Conservation (phyloP, 2,329 filamentous ascomycete species). For the Claviceps spartinae region DNA sequence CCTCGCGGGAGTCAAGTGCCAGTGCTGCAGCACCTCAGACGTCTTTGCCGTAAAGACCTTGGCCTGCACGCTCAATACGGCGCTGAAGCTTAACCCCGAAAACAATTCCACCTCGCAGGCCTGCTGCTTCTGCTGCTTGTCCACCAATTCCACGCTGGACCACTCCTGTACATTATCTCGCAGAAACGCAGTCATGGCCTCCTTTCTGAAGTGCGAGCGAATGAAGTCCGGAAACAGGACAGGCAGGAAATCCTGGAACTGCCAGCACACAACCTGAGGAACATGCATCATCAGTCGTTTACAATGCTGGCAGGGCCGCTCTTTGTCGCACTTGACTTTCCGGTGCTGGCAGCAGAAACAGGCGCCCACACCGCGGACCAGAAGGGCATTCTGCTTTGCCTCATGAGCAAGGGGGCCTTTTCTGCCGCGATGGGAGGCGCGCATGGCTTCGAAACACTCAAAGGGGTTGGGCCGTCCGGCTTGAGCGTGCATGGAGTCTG, state of each 20-base stretch:
- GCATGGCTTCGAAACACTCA: conserved; percentile 40
- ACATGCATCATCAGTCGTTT: conserved; percentile 35
- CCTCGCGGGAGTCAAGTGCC: conserved; percentile 28
- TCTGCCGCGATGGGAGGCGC: conserved; percentile 38
- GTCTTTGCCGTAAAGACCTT: conserved; percentile 39
- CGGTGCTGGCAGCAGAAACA: conserved; percentile 47
- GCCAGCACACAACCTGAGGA: conserved; percentile 45
- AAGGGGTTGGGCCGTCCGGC: conserved; percentile 36
- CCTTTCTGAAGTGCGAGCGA: conserved; percentile 34
- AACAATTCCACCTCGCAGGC: conserved; percentile 33
- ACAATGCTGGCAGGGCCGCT: conserved; percentile 43
- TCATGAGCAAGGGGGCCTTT: conserved; percentile 41
- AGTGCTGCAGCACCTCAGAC: conserved; percentile 35
- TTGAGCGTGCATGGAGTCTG: conserved; percentile 37
- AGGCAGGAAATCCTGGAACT: conserved; percentile 40
- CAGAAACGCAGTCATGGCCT: conserved; percentile 35
- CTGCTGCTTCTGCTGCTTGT: conserved; percentile 11
- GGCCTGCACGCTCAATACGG: conserved; percentile 32
- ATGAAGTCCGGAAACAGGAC: conserved; percentile 40
- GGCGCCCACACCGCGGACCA: conserved; percentile 39
- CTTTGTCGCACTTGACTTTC: conserved; percentile 44
- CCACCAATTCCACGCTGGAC: conserved; percentile 28
- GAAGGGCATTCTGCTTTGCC: conserved; percentile 40
- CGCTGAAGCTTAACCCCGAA: conserved; percentile 30
- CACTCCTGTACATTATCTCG: conserved; percentile 33